These are phyloP conservation scores for Eucalyptus dawsonii DNA, from an alignment of 345 rosid genomes.

Conservation along the genomic window DNA sequence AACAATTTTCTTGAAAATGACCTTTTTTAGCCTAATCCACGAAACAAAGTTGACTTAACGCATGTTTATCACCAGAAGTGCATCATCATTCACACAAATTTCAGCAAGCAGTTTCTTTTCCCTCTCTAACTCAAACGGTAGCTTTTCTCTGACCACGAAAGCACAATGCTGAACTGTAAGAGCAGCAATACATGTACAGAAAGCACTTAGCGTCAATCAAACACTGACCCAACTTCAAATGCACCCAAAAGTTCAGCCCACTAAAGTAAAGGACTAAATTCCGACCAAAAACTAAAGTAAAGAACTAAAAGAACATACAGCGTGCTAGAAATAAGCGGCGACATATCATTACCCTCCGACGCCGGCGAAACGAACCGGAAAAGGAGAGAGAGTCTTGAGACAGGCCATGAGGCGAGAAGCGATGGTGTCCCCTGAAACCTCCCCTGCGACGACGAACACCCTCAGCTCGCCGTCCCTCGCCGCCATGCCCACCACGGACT, in stretches of 20 bases:
- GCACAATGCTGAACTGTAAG: neutral
- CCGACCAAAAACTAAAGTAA: neutral
- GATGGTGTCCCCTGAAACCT: constrained; percentile 84
- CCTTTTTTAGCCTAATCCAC: neutral
- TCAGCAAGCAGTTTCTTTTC: neutral
- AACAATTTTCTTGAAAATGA: neutral
- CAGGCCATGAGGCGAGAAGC: constrained; percentile 84
- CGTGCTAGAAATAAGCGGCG: neutral
- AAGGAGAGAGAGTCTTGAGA: constrained; percentile 52
- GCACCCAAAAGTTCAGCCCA: neutral
- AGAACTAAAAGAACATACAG: neutral
- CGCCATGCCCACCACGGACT: constrained; percentile 30
- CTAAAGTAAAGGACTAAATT: neutral
- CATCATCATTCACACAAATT: neutral
- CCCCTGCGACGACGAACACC: constrained; percentile 74
- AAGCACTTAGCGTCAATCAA: neutral
- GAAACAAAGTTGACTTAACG: neutral
- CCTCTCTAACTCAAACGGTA: neutral
- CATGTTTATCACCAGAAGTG: neutral
- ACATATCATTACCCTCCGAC: constrained; percentile 69
- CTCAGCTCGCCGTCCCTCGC: constrained; percentile 64
- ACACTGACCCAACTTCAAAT: neutral
- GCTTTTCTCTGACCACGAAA: neutral
- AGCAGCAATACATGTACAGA: neutral
- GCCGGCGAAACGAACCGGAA: constrained; percentile 68